Conservation (phyloP, 2,329 filamentous ascomycete species). For the Paracoccidioides lutzii region DNA sequence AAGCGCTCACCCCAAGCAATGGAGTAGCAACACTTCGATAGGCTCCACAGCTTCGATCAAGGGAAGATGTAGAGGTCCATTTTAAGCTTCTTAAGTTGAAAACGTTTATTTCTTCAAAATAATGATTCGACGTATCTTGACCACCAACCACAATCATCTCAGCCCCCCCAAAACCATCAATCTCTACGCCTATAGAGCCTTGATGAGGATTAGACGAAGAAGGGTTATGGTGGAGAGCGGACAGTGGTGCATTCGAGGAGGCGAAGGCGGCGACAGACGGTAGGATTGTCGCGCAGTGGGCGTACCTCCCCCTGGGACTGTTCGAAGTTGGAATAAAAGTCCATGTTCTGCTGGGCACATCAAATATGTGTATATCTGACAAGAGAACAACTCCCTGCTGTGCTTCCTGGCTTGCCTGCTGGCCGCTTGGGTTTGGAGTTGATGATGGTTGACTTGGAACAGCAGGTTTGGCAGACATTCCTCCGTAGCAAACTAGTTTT, state of each 20-base stretch:
- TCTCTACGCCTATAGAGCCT: constrained; percentile 71
- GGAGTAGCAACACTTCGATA: constrained; percentile 93
- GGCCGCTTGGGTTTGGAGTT: constrained; percentile 22
- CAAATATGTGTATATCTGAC: constrained; percentile 95
- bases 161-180: constrained; percentile 82
- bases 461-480: constrained; percentile 72
- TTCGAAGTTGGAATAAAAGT: constrained; percentile 69
- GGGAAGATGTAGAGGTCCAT: constrained; percentile 79
- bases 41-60: constrained; percentile 88
- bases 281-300: constrained; percentile 86
- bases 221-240: constrained; percentile 81
- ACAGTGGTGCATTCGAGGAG: constrained; percentile 68
- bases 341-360: constrained; percentile 72
- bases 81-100: constrained; percentile 92
- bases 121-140: constrained; percentile 94
- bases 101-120: constrained; percentile 96
- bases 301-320: constrained; percentile 83
- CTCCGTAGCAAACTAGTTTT: constrained; percentile 94
- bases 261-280: constrained; percentile 80
- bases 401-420: constrained; percentile 42
- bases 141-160: constrained; percentile 97
- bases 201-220: constrained; percentile 72
- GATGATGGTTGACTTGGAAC: constrained; percentile 33
- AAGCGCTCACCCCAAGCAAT: constrained; percentile 39
- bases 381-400: constrained; percentile 88